Evolutionary conservation across 805 yeast species (phyloP).

Genomic region (Hanseniaspora vineae): DNA sequence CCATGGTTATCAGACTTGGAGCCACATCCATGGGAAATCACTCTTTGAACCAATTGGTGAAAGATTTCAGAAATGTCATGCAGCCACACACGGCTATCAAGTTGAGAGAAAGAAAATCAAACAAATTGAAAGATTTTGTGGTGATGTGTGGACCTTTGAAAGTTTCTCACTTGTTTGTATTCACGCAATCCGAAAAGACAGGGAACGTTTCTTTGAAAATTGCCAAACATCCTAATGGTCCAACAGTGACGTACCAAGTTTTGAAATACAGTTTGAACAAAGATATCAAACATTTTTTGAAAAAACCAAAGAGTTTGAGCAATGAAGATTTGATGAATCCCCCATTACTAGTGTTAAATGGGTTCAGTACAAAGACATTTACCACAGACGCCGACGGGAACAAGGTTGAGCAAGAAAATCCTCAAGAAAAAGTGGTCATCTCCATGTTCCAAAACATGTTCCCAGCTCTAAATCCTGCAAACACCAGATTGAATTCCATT

Average conservation of each 20-base stretch:
- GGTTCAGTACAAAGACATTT: constrained; percentile 35
- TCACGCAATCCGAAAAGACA: constrained; percentile 63
- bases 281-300: constrained; percentile 60
- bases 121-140: constrained; percentile 81
- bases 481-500: constrained; percentile 59
- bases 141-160: constrained; percentile 98
- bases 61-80: constrained; percentile 81
- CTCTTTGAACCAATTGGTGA: constrained; percentile 70
- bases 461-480: constrained; percentile 86
- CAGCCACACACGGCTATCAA: constrained; percentile 93
- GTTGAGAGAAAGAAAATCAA: constrained; percentile 73
- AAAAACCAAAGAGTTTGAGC: constrained; percentile 66
- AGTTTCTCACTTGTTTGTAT: constrained; percentile 76
- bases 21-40: constrained; percentile 41
- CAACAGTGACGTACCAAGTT: constrained; percentile 76
- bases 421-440: constrained; percentile 71
- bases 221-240: constrained; percentile 87
- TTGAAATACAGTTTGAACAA: constrained; percentile 65
- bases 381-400: constrained; percentile 1
- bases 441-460: constrained; percentile 92
- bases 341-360: constrained; percentile 85
- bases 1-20: constrained; percentile 90
- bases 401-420: constrained; percentile 17
- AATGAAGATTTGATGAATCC: constrained; percentile 63
- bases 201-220: constrained; percentile 77